phyloP scores from a whole-genome alignment of 129 eudicot species.

The Rutidosis leptorrhynchoides region DNA sequence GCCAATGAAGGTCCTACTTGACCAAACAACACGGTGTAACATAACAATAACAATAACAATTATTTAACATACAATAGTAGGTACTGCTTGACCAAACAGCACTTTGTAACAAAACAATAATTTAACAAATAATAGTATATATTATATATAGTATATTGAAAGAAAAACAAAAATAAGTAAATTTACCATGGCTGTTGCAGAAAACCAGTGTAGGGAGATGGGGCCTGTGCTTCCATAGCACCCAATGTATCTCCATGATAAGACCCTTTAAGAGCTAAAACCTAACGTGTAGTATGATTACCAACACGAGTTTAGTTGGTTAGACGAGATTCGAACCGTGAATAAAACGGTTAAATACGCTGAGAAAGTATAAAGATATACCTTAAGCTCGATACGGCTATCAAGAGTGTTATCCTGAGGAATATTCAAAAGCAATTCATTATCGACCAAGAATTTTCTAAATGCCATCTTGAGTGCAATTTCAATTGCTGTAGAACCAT shows the following conservation, averaged over 20 bases:
- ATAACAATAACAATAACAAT: too few relatives aligned
- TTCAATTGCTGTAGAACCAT: constrained; percentile 95
- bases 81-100: too few relatives aligned
- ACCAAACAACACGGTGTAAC: neutral
- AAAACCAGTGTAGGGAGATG: constrained; percentile 83
- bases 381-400: constrained; percentile 63
- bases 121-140: too few relatives aligned
- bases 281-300: constrained; percentile 42
- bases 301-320: constrained; percentile 9
- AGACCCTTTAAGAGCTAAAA: constrained; percentile 88
- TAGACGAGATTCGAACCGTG: constrained; percentile 1
- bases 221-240: constrained; percentile 99
- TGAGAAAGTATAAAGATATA: constrained; percentile 26
- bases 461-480: constrained; percentile 97
- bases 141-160: neutral
- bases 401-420: constrained; percentile 31
- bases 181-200: constrained; percentile 95
- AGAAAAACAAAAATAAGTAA: neutral
- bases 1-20: constrained; percentile 5
- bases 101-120: too few relatives aligned
- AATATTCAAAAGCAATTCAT: constrained; percentile 37
- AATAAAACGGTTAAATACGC: neutral
- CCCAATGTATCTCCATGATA: constrained; percentile 98
- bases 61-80: too few relatives aligned
- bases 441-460: constrained; percentile 75